Conservation (phyloP, 345 rosid species). For the Populus davidiana region DNA sequence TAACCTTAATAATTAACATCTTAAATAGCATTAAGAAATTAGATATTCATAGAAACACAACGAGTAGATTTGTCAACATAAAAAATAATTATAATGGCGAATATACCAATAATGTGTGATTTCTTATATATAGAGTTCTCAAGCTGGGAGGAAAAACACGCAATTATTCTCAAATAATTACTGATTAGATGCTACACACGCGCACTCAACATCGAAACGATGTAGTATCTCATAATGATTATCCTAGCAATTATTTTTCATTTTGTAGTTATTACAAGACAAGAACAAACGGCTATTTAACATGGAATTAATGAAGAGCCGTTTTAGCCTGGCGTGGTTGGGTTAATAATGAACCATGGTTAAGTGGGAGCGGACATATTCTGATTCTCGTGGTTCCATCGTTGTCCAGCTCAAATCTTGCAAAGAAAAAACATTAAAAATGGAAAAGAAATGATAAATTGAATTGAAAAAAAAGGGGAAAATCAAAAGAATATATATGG, state of each 20-base stretch:
- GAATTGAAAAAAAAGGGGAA: too few species aligned
- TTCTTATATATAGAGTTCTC: too few species aligned
- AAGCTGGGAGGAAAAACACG: too few species aligned
- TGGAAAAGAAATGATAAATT: too few species aligned
- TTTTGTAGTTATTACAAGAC: not conserved
- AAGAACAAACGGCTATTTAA: not conserved
- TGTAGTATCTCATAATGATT: not conserved
- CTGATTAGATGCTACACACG: not conserved
- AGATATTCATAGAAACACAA: slow-evolving; percentile 8
- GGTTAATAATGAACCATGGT: slow-evolving; percentile 20
- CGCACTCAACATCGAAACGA: too few species aligned
- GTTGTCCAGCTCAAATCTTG: slow-evolving; percentile 42
- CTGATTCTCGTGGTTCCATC: slow-evolving; percentile 20
- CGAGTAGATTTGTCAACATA: too few species aligned
- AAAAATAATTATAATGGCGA: not conserved
- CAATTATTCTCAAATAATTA: not conserved
- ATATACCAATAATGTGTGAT: not conserved
- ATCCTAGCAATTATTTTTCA: not conserved
- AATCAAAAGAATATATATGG: not conserved
- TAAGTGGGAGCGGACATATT: slow-evolving; percentile 29
- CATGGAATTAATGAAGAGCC: not conserved
- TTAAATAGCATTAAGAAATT: not conserved
- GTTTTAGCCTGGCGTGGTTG: not conserved
- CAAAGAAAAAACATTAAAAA: not conserved
- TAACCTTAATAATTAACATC: too few species aligned